Percentiles rank a stretch among this genome's conserved stretches.
These are phyloP conservation scores for Phytophthora hibernalis DNA, from an alignment of 352 stramenopile genomes.

Conservation along the genomic window DNA sequence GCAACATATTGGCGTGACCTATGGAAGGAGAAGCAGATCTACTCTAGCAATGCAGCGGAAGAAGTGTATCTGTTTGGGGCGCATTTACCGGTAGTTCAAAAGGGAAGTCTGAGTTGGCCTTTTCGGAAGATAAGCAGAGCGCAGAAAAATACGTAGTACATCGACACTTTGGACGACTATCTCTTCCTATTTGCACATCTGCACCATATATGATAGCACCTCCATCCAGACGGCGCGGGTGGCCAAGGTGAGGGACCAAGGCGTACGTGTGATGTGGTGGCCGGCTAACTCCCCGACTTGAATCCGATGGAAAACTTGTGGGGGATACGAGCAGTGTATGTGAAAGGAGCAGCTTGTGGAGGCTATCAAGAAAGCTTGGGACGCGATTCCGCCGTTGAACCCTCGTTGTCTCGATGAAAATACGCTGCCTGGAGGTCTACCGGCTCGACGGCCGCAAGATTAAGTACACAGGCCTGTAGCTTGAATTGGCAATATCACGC, in stretches of 20 bases:
- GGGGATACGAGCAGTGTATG: background rate
- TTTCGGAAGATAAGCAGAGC: background rate
- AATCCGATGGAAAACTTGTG: slow-evolving; percentile 11
- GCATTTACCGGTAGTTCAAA: slow-evolving; percentile 1
- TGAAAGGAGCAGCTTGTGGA: slow-evolving; percentile 1
- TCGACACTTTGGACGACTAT: slow-evolving; percentile 9
- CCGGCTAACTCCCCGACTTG: slow-evolving; percentile 4
- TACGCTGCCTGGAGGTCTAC: background rate
- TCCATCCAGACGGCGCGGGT: slow-evolving; percentile 11
- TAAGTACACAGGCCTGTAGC: background rate
- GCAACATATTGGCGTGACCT: slow-evolving; percentile 12
- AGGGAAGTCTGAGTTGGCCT: slow-evolving; percentile 3
- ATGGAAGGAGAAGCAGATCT: background rate
- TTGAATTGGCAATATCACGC: background rate
- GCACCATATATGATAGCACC: slow-evolving; percentile 7
- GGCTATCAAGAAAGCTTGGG: slow-evolving; percentile 5
- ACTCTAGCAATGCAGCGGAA: background rate
- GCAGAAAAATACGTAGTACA: slow-evolving; percentile 7
- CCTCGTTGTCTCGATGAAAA: background rate
- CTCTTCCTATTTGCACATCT: slow-evolving; percentile 12
- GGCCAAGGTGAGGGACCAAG: slow-evolving; percentile 5
- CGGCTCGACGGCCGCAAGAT: background rate
- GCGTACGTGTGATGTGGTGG: slow-evolving; percentile 1
- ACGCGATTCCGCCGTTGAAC: slow-evolving; percentile 12
- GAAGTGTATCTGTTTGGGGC: slow-evolving; percentile 4